Base-by-base conservation (phyloP, 2,329 filamentous ascomycete species). In the Trichoderma sp. region DNA sequence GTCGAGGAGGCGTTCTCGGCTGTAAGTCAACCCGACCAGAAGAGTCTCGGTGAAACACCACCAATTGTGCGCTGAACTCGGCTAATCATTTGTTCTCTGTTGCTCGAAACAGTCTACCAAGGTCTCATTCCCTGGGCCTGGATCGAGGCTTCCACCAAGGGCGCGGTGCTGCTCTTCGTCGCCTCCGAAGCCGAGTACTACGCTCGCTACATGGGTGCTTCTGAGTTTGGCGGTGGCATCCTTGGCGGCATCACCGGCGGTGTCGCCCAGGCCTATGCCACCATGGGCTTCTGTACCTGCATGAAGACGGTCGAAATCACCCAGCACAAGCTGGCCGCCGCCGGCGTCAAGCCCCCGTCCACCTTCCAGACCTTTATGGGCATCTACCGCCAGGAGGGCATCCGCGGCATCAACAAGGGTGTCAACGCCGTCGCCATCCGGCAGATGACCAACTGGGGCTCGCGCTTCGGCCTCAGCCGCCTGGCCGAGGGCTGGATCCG, bases 231-330 rank as follows among this genome's bases (percentile, higher is more conserved):
- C 59, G 88, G 89, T 71, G 95, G 95, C 76, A 98, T 99, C 81
- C 77, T 84, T 39, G 95, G 95, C 74, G 95, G 95, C 79, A 92
- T 99, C 84, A 85, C 88, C 24, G 95, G 95, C 77, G 95, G 95
- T 85, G 88, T 99, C 66, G 95, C 94, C 54, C 95, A 99, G 83
- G 95, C 95, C 67, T 99, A 99, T 79, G 95, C 95, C 71, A 99
- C 95, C 78, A 99, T 99, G 94, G 95, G 95, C 72, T 99, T 99
- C 88, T 99, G 95, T 82, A 99, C 95, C 68, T 99, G 95, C 87
- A 99, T 99, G 95, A 99, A 99, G 89, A 99, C 95, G 69, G 95
- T 98, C 71, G 95, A 99, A 81, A 99, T 99, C 81, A 99, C 95
- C 76, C 96, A 97, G 83, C 90, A 95, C 85, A 98, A 98, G 87